Evolutionary conservation across 2,329 filamentous ascomycete species (phyloP), one percentile per base, ranked within the genome.

Genomic region (Colletotrichum gigasporum): DNA sequence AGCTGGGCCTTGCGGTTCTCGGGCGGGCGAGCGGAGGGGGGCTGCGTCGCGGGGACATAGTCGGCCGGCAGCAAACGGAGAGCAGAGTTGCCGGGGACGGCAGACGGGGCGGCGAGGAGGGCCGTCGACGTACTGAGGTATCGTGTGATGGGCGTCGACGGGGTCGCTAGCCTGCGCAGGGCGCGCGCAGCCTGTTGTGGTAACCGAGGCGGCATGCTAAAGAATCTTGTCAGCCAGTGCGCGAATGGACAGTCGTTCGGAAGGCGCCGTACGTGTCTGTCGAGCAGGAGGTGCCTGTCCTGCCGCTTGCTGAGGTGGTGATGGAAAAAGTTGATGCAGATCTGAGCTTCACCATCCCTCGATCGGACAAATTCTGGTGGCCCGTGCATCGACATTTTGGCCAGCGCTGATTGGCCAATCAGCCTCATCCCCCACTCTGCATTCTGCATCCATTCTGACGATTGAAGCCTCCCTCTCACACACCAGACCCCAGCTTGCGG

Each of bases 1-100:
- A 98, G 85, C 79, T 99, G 96, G 14, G 94, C 91, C 81, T 98
- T 97, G 76, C 95, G 91, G 72, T 91, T 91, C 75, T 97, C 91
- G 47, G 94, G 87, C 18, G 90, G 91, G 75, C 95, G 92, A 75
- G 96, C 91, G 57, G 92, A 97, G 4, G 93, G 93, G 3, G 94
- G 95, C 78, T 97, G 94, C 1, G 89, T 91, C 0, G 89, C 87
- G 80, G 85, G 90, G 2, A 82, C 76, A 67, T 84, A 83, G 69
- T 85, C 78, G 62, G 79, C 75, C 1, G 83, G 82, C 24, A 83
- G 82, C 24, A 83, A 71, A 32, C 69, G 74, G 18, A 81, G 39
- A 9, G 64, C 55, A 9, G 44, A 42, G n/a, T 53, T 47, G 16
- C 72, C 61, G 16, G 69, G 63, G 6, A 69, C 65, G n/a, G 75